Evolutionary conservation across 2,329 filamentous ascomycete genomes (phyloP).

Genomic region (Bisporella sp.): DNA sequence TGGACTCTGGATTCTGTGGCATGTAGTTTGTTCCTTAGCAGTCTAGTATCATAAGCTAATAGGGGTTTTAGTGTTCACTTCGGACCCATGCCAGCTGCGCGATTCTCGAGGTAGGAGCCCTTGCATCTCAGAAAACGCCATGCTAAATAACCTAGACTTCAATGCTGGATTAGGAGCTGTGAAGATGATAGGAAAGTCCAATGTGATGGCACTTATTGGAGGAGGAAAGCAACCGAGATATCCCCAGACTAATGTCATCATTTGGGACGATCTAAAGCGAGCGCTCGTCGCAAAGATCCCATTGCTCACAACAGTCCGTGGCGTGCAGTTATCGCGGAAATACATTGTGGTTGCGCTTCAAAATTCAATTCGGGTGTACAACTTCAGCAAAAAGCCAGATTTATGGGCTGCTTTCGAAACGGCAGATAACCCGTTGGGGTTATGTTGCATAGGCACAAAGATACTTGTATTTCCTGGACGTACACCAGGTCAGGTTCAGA

Average conservation of each 20-base stretch:
- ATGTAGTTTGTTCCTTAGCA: slow-evolving; percentile 28
- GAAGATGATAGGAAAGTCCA: slow-evolving; percentile 80
- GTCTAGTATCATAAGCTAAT: slow-evolving; percentile 6
- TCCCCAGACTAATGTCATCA: slow-evolving; percentile 77
- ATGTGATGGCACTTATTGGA: slow-evolving; percentile 84
- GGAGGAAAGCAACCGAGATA: slow-evolving; percentile 82
- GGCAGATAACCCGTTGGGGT: slow-evolving; percentile 71
- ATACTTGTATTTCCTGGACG: slow-evolving; percentile 81
- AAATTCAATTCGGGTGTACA: slow-evolving; percentile 76
- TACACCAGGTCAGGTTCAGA: slow-evolving; percentile 78
- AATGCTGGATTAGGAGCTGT: slow-evolving; percentile 76
- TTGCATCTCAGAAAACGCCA: too few species aligned
- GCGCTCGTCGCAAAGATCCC: slow-evolving; percentile 71
- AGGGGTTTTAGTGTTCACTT: slow-evolving; percentile 55
- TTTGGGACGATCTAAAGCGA: slow-evolving; percentile 85
- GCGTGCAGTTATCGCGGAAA: slow-evolving; percentile 68
- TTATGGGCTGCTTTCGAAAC: slow-evolving; percentile 76
- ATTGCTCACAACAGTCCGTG: slow-evolving; percentile 71
- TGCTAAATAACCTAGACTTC: slow-evolving; percentile 48
- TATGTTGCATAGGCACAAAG: slow-evolving; percentile 70
- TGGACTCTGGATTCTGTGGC: slow-evolving; percentile 83
- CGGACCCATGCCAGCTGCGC: slow-evolving; percentile 64
- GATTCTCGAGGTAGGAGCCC: slow-evolving; percentile 45
- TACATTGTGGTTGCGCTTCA: slow-evolving; percentile 76
- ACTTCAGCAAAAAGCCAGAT: slow-evolving; percentile 65